phyloP scores from a whole-genome alignment of 257 asterid species.

The Vinca minor region DNA sequence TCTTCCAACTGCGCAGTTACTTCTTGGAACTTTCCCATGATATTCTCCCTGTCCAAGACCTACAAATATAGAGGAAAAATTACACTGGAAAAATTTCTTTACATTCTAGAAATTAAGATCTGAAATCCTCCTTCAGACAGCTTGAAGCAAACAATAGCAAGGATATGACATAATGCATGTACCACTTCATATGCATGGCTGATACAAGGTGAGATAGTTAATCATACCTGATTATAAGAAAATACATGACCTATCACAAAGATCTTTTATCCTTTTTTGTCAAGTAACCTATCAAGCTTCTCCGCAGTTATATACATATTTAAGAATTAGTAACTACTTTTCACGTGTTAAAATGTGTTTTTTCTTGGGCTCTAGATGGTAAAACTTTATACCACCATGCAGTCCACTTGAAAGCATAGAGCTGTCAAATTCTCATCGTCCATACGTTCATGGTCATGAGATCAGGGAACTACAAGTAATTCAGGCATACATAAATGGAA shows the following conservation, averaged over 20 bases:
- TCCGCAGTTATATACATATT: background rate
- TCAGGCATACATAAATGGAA: background rate
- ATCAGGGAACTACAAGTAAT: background rate
- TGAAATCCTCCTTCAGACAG: background rate
- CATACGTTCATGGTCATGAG: background rate
- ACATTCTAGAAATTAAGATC: background rate
- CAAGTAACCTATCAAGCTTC: background rate
- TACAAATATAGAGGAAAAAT: conserved; percentile 24
- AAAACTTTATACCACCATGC: background rate
- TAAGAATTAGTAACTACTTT: background rate
- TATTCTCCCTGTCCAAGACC: conserved; percentile 84
- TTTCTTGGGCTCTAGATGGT: too few relatives aligned
- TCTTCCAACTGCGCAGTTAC: conserved; percentile 75
- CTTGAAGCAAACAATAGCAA: background rate
- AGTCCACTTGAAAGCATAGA: background rate
- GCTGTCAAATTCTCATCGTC: background rate
- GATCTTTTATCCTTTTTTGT: background rate
- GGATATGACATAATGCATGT: background rate
- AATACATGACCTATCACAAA: background rate
- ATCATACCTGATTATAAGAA: background rate
- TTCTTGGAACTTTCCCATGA: conserved; percentile 62
- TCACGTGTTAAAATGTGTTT: background rate
- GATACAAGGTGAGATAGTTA: background rate
- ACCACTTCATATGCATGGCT: too few relatives aligned
- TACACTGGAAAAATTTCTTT: background rate